Conservation (phyloP, 2,329 filamentous ascomycete species). For the Microdochium trichocladiopsis region DNA sequence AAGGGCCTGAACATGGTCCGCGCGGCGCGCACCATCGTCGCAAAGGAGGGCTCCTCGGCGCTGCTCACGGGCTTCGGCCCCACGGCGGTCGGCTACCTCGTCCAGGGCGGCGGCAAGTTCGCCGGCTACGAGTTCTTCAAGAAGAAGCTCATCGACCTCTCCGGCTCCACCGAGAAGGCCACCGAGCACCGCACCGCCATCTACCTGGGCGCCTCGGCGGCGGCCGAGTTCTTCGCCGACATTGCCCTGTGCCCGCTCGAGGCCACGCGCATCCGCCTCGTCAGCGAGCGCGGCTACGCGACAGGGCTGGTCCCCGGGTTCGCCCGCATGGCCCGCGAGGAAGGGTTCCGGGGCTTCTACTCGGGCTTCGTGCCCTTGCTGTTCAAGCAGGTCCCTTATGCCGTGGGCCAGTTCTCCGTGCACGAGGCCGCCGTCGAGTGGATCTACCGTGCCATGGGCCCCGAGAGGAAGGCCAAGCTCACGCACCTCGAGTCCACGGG, state of each 20-base stretch:
- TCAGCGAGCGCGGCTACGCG: slow-evolving; percentile 75
- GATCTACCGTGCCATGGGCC: slow-evolving; percentile 64
- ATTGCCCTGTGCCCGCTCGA: slow-evolving; percentile 86
- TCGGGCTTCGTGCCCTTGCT: slow-evolving; percentile 82
- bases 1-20: slow-evolving; percentile 81
- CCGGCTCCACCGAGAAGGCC: slow-evolving; percentile 45
- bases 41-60: slow-evolving; percentile 70
- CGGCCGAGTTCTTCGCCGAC: slow-evolving; percentile 67
- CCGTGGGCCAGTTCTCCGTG: slow-evolving; percentile 89
- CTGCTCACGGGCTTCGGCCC: slow-evolving; percentile 79
- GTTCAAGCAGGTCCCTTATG: slow-evolving; percentile 89
- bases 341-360: slow-evolving; percentile 80
- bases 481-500: slow-evolving; percentile 67
- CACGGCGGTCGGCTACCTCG: slow-evolving; percentile 80
- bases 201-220: slow-evolving; percentile 66
- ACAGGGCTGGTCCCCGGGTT: slow-evolving; percentile 66
- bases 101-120: slow-evolving; percentile 87
- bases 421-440: slow-evolving; percentile 82
- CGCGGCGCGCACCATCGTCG: slow-evolving; percentile 71
- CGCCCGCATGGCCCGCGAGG: slow-evolving; percentile 65
- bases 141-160: slow-evolving; percentile 69
- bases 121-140: slow-evolving; percentile 94
- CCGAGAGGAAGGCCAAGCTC: slow-evolving; percentile 57
- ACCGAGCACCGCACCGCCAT: slow-evolving; percentile 43
- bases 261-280: slow-evolving; percentile 71